phyloP scores from a whole-genome alignment of 2,329 filamentous ascomycete genomes.

The Trichoderma sp. region DNA sequence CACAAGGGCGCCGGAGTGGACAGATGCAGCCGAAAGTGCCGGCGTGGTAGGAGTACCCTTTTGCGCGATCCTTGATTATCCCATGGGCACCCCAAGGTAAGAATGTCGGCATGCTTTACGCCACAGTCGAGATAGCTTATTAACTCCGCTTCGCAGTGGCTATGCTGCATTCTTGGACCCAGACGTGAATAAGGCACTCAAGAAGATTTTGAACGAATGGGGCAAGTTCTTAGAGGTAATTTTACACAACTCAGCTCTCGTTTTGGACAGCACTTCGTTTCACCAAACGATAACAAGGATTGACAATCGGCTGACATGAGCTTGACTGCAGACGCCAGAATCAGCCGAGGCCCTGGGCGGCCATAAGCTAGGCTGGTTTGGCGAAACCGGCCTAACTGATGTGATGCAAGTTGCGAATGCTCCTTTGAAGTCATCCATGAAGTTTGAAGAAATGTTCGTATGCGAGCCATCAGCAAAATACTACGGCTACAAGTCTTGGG shows the following conservation, averaged over 20 bases:
- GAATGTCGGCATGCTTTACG: conserved; percentile 20
- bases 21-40: conserved; percentile 53
- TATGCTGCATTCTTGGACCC: conserved; percentile 60
- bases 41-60: conserved; percentile 60
- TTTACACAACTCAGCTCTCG: neutral
- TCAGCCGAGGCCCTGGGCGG: conserved; percentile 56
- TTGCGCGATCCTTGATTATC: conserved; percentile 58
- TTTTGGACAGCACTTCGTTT: neutral
- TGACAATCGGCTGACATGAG: neutral
- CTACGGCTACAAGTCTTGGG: conserved; percentile 69
- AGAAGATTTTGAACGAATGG: conserved; percentile 62
- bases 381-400: conserved; percentile 51
- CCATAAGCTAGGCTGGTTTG: conserved; percentile 58
- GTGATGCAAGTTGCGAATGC: conserved; percentile 57
- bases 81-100: conserved; percentile 58
- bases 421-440: conserved; percentile 46
- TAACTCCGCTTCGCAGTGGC: conserved; percentile 41
- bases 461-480: conserved; percentile 60
- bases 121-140: neutral
- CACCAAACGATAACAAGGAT: neutral
- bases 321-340: conserved; percentile 47
- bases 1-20: conserved; percentile 56
- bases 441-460: conserved; percentile 63
- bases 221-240: conserved; percentile 55
- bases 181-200: conserved; percentile 57